phyloP scores from a whole-genome alignment of 192 early-diverging fungal species.

The Chytriomyces confervae region DNA sequence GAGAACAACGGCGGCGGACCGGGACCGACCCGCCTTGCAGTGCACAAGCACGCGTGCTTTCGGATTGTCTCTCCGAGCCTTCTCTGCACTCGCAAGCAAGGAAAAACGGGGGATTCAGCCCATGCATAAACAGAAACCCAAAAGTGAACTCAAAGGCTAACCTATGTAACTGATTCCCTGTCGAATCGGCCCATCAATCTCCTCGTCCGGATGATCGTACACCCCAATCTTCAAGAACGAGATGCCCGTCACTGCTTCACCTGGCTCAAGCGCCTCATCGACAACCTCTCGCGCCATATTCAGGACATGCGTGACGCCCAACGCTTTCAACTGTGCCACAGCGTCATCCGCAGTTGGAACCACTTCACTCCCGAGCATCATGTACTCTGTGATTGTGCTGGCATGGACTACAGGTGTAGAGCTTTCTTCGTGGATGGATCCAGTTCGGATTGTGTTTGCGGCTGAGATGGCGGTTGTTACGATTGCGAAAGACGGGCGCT shows the following conservation, averaged over 20 bases:
- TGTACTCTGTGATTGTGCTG: constrained; percentile 56
- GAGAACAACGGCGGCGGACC: constrained; percentile 72
- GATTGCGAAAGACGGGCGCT: constrained; percentile 39
- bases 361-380: constrained; percentile 70
- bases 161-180: constrained; percentile 72
- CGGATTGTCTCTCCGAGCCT: constrained; percentile 44
- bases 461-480: constrained; percentile 31
- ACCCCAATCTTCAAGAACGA: constrained; percentile 47
- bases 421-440: background rate
- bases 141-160: constrained; percentile 36
- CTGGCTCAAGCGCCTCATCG: constrained; percentile 41
- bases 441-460: background rate
- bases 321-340: constrained; percentile 50
- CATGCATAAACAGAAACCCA: background rate
- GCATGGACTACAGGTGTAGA: constrained; percentile 1
- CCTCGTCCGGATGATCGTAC: constrained; percentile 72
- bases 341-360: constrained; percentile 59
- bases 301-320: constrained; percentile 69
- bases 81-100: constrained; percentile 25
- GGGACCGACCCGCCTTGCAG: constrained; percentile 76
- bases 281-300: constrained; percentile 79
- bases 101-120: background rate
- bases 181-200: constrained; percentile 66
- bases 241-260: constrained; percentile 50
- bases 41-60: constrained; percentile 69